These are phyloP conservation scores for Aureobasidium sp. DNA, from an alignment of 2,329 filamentous ascomycete species.

Conservation along the genomic window DNA sequence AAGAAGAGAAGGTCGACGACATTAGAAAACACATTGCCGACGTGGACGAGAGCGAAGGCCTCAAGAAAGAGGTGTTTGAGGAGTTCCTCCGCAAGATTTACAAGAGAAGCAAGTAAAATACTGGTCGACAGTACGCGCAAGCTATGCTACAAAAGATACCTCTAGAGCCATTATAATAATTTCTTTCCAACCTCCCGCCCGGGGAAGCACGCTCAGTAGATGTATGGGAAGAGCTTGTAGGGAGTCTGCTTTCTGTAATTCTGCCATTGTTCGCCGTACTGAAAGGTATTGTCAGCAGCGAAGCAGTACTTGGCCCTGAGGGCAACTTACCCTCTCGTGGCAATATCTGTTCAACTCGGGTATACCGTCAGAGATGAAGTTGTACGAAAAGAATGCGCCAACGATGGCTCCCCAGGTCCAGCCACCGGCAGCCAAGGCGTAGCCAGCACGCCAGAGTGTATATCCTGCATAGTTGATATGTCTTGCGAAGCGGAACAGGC, in stretches of 20 bases:
- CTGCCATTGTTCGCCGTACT: constrained; percentile 34
- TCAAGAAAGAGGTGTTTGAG: constrained; percentile 87
- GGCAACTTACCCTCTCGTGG: constrained; percentile 29
- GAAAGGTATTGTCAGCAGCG: constrained; percentile 4
- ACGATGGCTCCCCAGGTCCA: constrained; percentile 36
- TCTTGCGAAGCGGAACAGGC: constrained; percentile 42
- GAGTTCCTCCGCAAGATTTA: constrained; percentile 94
- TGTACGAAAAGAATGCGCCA: constrained; percentile 35
- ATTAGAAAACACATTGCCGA: constrained; percentile 65
- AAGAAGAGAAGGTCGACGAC: constrained; percentile 77
- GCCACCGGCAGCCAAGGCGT: constrained; percentile 42
- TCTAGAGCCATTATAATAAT: constrained; percentile 9
- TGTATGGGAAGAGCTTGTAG: constrained; percentile 32
- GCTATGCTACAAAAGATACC: constrained; percentile 7
- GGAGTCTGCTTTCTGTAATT: constrained; percentile 32
- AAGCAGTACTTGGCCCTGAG: background rate
- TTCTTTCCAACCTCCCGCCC: background rate
- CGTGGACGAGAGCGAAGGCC: constrained; percentile 76
- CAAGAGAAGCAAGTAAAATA: constrained; percentile 81
- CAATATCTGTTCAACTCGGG: constrained; percentile 45
- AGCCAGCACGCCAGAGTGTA: constrained; percentile 43
- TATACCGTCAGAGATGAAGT: constrained; percentile 39
- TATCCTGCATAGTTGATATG: constrained; percentile 50
- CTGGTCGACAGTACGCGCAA: constrained; percentile 4
- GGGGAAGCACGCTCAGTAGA: constrained; percentile 21